Evolutionary conservation across 306 rosid species (phyloP).

Genomic region (Sophora flavescens): DNA sequence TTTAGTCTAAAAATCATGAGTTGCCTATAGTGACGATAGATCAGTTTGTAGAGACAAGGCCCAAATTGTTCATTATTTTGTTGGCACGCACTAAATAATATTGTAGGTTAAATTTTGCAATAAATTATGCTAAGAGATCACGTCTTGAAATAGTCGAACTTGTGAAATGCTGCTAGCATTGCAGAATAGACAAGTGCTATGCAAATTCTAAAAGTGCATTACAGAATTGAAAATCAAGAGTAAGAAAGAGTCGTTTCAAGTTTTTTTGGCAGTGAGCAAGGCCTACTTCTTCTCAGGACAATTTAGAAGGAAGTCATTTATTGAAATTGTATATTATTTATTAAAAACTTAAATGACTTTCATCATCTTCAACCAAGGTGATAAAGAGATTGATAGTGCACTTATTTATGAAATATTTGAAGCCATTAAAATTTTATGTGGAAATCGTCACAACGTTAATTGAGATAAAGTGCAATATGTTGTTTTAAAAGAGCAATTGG

Average conservation of each 20-base stretch:
- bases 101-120: conserved; percentile 45
- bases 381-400: neutral
- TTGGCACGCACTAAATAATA: conserved; percentile 45
- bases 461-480: neutral
- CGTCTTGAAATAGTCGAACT: conserved; percentile 24
- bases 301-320: neutral
- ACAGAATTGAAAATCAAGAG: neutral
- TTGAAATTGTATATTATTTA: neutral
- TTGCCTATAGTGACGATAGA: conserved; percentile 45
- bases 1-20: conserved; percentile 29
- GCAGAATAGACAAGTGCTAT: conserved; percentile 10
- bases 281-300: neutral
- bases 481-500: neutral
- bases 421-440: neutral
- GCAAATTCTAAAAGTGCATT: conserved; percentile 9
- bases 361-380: neutral
- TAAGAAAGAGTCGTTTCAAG: neutral
- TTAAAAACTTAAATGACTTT: neutral
- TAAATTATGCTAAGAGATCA: conserved; percentile 12
- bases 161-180: conserved; percentile 21
- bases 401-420: neutral
- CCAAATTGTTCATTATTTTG: conserved; percentile 46
- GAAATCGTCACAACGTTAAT: neutral
- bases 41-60: conserved; percentile 29
- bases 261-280: neutral